Percentiles rank a stretch among this genome's conserved stretches.
Evolutionary conservation across 2,329 filamentous ascomycete genomes (phyloP).

Genomic region (Epicoccum sorghinum): DNA sequence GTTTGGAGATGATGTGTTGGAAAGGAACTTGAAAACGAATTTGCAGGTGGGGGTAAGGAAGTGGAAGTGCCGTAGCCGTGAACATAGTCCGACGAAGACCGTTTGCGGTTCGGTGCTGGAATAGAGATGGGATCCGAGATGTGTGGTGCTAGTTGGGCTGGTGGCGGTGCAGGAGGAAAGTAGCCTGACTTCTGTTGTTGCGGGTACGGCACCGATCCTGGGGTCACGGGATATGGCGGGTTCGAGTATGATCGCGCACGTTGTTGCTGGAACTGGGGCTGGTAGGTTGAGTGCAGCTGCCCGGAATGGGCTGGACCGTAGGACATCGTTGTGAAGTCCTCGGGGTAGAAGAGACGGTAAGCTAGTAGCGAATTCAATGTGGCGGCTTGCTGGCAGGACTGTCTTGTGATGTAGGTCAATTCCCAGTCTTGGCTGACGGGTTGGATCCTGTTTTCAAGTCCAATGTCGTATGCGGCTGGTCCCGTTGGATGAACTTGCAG

Average conservation of each 20-base stretch:
- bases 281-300: constrained; percentile 21
- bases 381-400: background rate
- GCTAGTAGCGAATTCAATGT: constrained; percentile 6
- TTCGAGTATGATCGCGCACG: constrained; percentile 12
- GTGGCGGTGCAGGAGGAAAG: constrained; percentile 12
- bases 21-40: constrained; percentile 3
- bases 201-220: constrained; percentile 12
- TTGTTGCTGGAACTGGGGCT: constrained; percentile 15
- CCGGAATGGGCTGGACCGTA: constrained; percentile 27
- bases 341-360: constrained; percentile 13
- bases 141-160: constrained; percentile 2
- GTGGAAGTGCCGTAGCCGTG: constrained; percentile 3
- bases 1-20: constrained; percentile 11
- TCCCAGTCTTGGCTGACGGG: constrained; percentile 7
- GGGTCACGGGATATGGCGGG: constrained; percentile 25
- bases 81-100: background rate
- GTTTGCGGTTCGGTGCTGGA: constrained; percentile 1
- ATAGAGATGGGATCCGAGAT: constrained; percentile 11
- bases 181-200: constrained; percentile 14
- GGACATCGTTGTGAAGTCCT: constrained; percentile 25
- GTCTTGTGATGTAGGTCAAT: constrained; percentile 2
- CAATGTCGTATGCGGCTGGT: constrained; percentile 18
- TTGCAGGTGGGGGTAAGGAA: background rate
- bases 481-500: constrained; percentile 8
- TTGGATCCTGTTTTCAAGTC: constrained; percentile 12